Percentiles rank a stretch among this genome's conserved stretches.
Conservation (phyloP, 768 basidiomycete species). For the Tulasnella sp. region DNA sequence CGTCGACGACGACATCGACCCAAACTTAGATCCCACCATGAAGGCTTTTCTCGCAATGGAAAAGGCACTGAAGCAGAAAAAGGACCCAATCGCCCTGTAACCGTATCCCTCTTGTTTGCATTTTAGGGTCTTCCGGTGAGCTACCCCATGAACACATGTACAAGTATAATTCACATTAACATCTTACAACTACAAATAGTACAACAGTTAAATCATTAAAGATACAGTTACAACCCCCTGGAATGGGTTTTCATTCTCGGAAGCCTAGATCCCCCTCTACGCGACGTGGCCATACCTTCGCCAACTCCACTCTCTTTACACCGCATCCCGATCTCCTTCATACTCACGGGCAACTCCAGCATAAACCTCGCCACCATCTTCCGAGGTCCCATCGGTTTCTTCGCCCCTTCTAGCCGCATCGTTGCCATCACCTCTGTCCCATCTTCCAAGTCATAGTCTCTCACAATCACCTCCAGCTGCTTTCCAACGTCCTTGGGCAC, state of each 20-base stretch:
- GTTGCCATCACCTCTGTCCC: neutral
- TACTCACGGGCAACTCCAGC: neutral
- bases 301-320: neutral
- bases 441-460: neutral
- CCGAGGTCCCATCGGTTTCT: neutral
- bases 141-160: too few relatives aligned
- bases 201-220: too few relatives aligned
- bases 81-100: too few relatives aligned
- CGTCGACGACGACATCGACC: neutral
- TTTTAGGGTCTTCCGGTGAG: too few relatives aligned
- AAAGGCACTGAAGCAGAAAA: slow-evolving; percentile 8
- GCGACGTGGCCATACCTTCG: too few relatives aligned
- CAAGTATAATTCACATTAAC: too few relatives aligned
- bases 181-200: too few relatives aligned
- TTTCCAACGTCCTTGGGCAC: neutral
- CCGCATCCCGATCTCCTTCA: neutral
- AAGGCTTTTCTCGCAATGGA: slow-evolving; percentile 11
- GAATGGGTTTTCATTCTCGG: too few relatives aligned
- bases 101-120: too few relatives aligned
- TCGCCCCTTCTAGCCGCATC: neutral
- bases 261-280: too few relatives aligned
- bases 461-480: neutral
- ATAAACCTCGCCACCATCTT: neutral
- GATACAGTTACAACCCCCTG: too few relatives aligned
- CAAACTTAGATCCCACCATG: slow-evolving; percentile 1